Conservation (phyloP, 1,139 yeast species). For the Pichia sp. region DNA sequence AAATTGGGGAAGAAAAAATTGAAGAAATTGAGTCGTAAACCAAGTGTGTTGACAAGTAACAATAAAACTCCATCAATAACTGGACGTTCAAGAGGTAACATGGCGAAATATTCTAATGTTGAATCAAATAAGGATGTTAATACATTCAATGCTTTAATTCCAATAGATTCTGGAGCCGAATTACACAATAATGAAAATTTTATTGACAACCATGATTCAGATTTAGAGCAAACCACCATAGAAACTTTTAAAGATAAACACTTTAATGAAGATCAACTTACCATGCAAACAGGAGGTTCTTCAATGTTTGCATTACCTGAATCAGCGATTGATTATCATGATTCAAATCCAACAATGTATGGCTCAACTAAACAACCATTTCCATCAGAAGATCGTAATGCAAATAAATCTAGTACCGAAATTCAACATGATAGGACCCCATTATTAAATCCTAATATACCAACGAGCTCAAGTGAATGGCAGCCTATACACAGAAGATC, state of each 20-base stretch:
- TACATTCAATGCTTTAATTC: too few species aligned
- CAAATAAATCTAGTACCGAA: constrained; percentile 25
- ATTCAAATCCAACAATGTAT: not conserved
- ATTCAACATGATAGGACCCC: constrained; percentile 32
- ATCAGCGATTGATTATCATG: constrained; percentile 1
- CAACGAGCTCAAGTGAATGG: not conserved
- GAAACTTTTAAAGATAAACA: constrained; percentile 1
- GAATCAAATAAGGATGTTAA: too few species aligned
- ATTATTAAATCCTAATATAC: constrained; percentile 14
- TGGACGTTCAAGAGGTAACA: not conserved
- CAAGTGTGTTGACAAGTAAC: constrained; percentile 12
- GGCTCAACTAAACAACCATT: not conserved
- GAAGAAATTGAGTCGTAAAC: constrained; percentile 36
- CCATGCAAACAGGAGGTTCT: not conserved
- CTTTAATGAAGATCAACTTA: constrained; percentile 7
- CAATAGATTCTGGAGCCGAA: too few species aligned
- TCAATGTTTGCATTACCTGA: constrained; percentile 9
- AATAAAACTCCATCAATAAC: constrained; percentile 5
- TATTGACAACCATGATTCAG: not conserved
- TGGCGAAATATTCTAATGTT: not conserved
- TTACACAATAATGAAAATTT: not conserved
- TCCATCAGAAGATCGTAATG: not conserved
- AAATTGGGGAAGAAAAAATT: constrained; percentile 57
- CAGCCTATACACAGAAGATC: constrained; percentile 2
- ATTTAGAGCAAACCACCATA: not conserved